Evolutionary conservation across 108 stramenopile genomes (phyloP), one percentile per base, ranked within the genome.

Genomic region (Nitzschia sp.): DNA sequence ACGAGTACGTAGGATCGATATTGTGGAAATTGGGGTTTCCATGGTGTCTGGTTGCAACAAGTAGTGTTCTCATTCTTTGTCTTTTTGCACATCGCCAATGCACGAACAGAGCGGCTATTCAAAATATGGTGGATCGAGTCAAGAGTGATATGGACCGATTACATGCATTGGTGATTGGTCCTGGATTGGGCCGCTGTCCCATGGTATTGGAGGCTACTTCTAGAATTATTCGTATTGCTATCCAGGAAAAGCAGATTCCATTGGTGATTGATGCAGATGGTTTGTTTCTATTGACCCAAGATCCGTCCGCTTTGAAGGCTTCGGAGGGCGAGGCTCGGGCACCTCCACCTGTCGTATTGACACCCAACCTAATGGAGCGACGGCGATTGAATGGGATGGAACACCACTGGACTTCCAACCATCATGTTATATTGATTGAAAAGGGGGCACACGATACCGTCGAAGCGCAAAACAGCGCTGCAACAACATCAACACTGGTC

Each of bases 221-320:
- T 22, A 39, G 42, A n/a, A 79, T 97, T 19, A 70, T 98, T 9
- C 40, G 52, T 24, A 29, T 56, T 44, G 95, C 93, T 22, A 83
- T 70, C 29, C 46, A 46, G 8, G 38, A n/a, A 21, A 56, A 80
- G 6, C 29, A 34, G 29, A 51, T 96, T 24, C 79, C 88, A 12
- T 26, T 97, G 26, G 90, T 99, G 15, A 57, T 99, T 22, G 98
- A 99, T 80, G 98, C 96, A 6, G 98, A 98, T 81, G 97, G 83
- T 7, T 78, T 99, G 44, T 94, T 66, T 64, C 68, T 97, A 77
- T 67, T 99, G 67, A 79, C 90, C 24, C 60, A 83, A 17, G 83
- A 91, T 71, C 61, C 61, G 34, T 42, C 63, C 21, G 41, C 77
- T 5, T 63, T 87, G 10, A 44, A 43, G 62, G 57, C 17, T 65